Evolutionary conservation across 1,139 yeast genomes (phyloP), one percentile per base, ranked within the genome.

Genomic region (Saccharomyces hybrid): DNA sequence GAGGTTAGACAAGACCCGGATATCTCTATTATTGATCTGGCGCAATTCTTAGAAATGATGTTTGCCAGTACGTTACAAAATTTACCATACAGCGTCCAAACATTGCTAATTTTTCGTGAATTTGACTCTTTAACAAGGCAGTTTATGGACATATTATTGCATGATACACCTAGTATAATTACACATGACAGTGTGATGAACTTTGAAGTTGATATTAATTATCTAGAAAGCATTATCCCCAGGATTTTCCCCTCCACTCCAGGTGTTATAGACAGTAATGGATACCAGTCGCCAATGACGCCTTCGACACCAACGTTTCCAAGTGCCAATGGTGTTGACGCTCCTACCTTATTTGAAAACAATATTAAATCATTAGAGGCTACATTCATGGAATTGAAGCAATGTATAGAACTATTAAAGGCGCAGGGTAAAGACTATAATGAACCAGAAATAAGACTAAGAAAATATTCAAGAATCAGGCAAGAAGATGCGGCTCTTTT

Each of bases 51-150:
- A 68, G 89, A 87, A 60, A 88, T 89, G 70, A 81, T 91, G 77
- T 89, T 93, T 67, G 83, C 86, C 52, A 84, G 96, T 1, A 89
- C 95, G n/a, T 81, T 93, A 62, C 84, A 87, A 19, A 88, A 86
- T 58, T 76, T 93, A 47, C 97, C 98, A 0, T 79, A 78, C 52
- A 80, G 88, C 9, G 84, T 93, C 57, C 81, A 89, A 62, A 84
- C 95, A 2, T 74, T 91, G 59, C 82, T 96, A 32, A 79, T 91
- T 59, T 83, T 90, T 63, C 81, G 96, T 67, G 90, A 93, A 42
- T 88, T 88, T 69, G 98, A 91, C 72, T 85, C 86, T 60, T 79
- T 93, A 56, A 84, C 96, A 0, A 81, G 84, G 48, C 82, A 85
- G 58, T 81, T 93, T 66, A 75, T 87, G 58, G 77, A 78, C 52